These are phyloP conservation scores for Solanum piurae DNA, from an alignment of 257 asterid genomes.

Conservation along the genomic window DNA sequence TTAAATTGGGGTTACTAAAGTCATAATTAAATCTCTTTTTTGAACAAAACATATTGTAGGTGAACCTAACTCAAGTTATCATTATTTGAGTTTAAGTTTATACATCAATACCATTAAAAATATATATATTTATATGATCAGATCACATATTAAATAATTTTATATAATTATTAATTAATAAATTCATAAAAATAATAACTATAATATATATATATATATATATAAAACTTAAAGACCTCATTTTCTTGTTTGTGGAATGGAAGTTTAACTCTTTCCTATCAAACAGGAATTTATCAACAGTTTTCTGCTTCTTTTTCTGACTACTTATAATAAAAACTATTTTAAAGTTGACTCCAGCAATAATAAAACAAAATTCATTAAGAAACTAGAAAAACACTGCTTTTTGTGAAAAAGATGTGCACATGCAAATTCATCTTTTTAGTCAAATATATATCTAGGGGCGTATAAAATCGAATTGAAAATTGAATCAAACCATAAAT, in stretches of 20 bases:
- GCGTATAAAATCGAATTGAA: too few species aligned
- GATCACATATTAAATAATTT: not conserved
- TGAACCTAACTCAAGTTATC: not conserved
- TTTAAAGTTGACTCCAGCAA: not conserved
- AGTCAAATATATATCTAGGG: not conserved
- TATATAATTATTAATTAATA: not conserved
- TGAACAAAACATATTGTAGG: not conserved
- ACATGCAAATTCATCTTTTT: not conserved
- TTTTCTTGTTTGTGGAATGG: not conserved
- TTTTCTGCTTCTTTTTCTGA: constrained; percentile 16
- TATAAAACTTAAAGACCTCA: not conserved
- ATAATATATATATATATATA: too few species aligned
- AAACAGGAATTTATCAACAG: not conserved
- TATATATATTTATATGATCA: not conserved
- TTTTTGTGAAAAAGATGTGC: not conserved
- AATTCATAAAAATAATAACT: not conserved
- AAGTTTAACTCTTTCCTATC: not conserved
- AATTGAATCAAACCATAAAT: too few species aligned
- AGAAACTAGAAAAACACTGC: not conserved
- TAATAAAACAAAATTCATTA: not conserved
- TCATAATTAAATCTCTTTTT: not conserved
- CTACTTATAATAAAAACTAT: not conserved
- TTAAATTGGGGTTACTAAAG: not conserved
- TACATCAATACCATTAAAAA: not conserved
- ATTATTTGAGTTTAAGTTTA: not conserved